Conservation (phyloP, 805 yeast genomes). For the Spathaspora boniae region DNA sequence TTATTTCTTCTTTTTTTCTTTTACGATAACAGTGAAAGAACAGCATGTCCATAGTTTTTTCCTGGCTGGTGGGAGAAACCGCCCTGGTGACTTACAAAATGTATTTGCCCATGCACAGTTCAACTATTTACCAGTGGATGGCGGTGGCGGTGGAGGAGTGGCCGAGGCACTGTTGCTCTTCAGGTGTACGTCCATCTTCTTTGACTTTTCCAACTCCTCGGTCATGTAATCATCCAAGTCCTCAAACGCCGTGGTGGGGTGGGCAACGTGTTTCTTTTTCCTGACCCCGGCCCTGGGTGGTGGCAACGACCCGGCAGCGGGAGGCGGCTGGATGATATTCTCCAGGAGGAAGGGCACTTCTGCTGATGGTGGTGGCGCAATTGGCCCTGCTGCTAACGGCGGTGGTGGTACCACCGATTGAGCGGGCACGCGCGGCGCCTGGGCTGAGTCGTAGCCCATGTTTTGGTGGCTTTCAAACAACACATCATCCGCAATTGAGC, state of each 20-base stretch:
- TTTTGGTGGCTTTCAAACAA: slow-evolving; percentile 26
- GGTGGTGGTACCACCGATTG: slow-evolving; percentile 7
- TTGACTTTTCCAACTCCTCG: slow-evolving; percentile 41
- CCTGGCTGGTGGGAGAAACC: background rate
- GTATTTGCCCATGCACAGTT: background rate
- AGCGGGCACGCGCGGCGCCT: slow-evolving; percentile 2
- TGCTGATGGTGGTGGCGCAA: slow-evolving; percentile 11
- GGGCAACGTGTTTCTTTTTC: slow-evolving; percentile 26
- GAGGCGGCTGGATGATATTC: slow-evolving; percentile 11
- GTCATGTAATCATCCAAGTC: slow-evolving; percentile 40
- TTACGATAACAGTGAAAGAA: background rate
- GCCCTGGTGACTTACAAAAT: background rate
- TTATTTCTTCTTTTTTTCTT: slow-evolving; percentile 6
- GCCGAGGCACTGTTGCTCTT: slow-evolving; percentile 3
- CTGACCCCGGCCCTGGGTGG: slow-evolving; percentile 20
- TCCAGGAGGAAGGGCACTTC: too few species aligned
- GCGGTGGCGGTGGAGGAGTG: slow-evolving; percentile 19
- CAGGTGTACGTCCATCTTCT: slow-evolving; percentile 29
- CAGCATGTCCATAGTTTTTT: background rate
- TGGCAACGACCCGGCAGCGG: slow-evolving; percentile 12
- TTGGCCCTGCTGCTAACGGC: too few species aligned
- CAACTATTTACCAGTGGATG: slow-evolving; percentile 5
- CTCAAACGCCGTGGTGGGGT: slow-evolving; percentile 17
- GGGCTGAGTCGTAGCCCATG: slow-evolving; percentile 13
- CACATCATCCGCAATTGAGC: slow-evolving; percentile 29